Percentiles rank a stretch among this genome's conserved stretches.
Conservation (phyloP, 1,284 basidiomycete species). For the Moesziomyces sp. region DNA sequence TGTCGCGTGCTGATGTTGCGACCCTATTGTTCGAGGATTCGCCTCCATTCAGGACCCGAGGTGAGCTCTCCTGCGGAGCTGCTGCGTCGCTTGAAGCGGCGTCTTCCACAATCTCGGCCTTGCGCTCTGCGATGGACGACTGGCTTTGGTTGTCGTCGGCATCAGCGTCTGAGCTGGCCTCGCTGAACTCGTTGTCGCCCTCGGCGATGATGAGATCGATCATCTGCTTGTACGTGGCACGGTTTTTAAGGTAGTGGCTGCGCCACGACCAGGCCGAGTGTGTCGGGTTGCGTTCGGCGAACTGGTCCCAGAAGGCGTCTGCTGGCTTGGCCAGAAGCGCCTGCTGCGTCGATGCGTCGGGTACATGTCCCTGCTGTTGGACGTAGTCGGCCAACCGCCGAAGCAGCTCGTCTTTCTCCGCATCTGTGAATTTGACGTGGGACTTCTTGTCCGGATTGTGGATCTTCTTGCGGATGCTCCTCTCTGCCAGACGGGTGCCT, state of each 20-base stretch:
- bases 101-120: not conserved
- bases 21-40: not conserved
- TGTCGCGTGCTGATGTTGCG: not conserved
- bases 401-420: constrained; percentile 19
- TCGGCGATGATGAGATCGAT: constrained; percentile 7
- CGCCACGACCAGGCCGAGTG: constrained; percentile 36
- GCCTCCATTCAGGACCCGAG: not conserved
- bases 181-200: constrained; percentile 2
- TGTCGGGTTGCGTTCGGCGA: constrained; percentile 9
- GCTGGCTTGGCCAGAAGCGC: constrained; percentile 13
- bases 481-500: constrained; percentile 14
- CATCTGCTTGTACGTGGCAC: constrained; percentile 19
- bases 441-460: not conserved
- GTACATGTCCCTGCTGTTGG: not conserved
- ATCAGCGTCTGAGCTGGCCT: not conserved
- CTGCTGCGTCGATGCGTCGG: constrained; percentile 11
- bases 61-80: not conserved
- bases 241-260: constrained; percentile 41
- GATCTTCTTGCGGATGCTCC: constrained; percentile 5
- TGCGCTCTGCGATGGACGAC: not conserved
- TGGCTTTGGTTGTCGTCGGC: constrained; percentile 3
- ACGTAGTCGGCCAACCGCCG: constrained; percentile 8
- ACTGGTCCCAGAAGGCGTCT: constrained; percentile 26
- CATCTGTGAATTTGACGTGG: constrained; percentile 15
- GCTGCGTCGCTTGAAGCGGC: not conserved